Percentiles rank a stretch among this genome's conserved stretches.
phyloP scores from a whole-genome alignment of 2,329 filamentous ascomycete species.

The Colletotrichum sublineola region DNA sequence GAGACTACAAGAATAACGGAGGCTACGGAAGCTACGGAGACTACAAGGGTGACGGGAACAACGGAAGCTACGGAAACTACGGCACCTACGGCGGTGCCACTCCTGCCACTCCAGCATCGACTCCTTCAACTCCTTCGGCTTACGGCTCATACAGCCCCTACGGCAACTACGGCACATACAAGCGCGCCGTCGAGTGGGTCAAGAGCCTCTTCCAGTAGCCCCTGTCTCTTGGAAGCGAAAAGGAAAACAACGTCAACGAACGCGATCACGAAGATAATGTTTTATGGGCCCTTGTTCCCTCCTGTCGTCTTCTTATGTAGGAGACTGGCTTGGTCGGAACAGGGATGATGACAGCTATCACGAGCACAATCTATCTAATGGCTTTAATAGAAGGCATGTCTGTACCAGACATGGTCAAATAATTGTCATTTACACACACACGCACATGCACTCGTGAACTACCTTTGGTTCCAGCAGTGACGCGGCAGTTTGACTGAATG shows the following conservation, averaged over 20 bases:
- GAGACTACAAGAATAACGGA: slow-evolving; percentile 24
- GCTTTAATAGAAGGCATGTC: neutral
- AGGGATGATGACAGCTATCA: too few relatives aligned
- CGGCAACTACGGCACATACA: slow-evolving; percentile 33
- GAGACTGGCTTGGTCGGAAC: neutral
- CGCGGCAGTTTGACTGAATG: neutral
- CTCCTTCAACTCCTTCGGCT: neutral
- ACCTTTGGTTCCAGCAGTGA: neutral
- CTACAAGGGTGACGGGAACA: slow-evolving; percentile 24
- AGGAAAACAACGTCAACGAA: neutral
- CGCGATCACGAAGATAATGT: neutral
- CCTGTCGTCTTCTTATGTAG: neutral
- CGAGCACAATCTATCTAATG: neutral
- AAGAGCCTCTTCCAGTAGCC: slow-evolving; percentile 19
- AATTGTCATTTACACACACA: neutral
- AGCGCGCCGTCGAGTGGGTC: slow-evolving; percentile 31
- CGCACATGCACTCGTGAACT: neutral
- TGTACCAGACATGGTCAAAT: neutral
- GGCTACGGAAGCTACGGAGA: slow-evolving; percentile 37
- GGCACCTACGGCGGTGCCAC: slow-evolving; percentile 32
- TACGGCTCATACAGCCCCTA: slow-evolving; percentile 19
- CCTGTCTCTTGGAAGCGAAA: neutral
- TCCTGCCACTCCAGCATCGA: too few relatives aligned
- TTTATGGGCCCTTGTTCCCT: neutral
- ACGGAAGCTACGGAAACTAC: slow-evolving; percentile 35